Evolutionary conservation across 495 filamentous ascomycete species (phyloP).

Genomic region (Schizothecium vesticola): DNA sequence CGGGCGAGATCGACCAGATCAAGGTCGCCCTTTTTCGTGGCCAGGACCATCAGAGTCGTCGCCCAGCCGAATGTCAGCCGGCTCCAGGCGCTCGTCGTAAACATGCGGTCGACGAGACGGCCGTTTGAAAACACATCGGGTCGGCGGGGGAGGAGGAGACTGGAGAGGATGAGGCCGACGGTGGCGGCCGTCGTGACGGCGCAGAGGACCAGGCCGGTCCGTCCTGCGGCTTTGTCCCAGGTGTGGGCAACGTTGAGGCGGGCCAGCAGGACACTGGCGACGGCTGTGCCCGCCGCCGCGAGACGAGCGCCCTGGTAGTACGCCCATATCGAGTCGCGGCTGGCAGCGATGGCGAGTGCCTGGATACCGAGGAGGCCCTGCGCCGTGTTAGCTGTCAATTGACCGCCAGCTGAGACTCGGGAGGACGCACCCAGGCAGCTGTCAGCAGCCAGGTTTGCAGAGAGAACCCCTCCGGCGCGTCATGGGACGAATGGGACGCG

Average conservation of each 20-base stretch:
- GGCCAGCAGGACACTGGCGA: constrained; percentile 28
- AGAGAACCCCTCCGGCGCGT: constrained; percentile 11
- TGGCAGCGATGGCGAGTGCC: constrained; percentile 31
- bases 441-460: constrained; percentile 39
- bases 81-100: constrained; percentile 49
- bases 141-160: constrained; percentile 52
- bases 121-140: constrained; percentile 55
- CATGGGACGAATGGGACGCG: constrained; percentile 3
- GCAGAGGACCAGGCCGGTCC: constrained; percentile 21
- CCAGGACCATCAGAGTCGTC: constrained; percentile 41
- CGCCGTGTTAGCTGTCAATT: constrained; percentile 13
- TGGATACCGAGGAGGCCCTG: constrained; percentile 39
- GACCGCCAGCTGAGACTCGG: background rate
- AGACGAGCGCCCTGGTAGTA: constrained; percentile 38
- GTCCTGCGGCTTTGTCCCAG: background rate
- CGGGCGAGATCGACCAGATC: constrained; percentile 53
- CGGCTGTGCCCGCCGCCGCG: constrained; percentile 31
- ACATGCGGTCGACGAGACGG: constrained; percentile 53
- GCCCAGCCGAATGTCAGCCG: constrained; percentile 61
- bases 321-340: constrained; percentile 34
- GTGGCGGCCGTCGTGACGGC: constrained; percentile 27
- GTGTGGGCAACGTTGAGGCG: constrained; percentile 21
- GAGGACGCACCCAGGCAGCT: constrained; percentile 35
- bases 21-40: constrained; percentile 46
- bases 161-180: constrained; percentile 27